Evolutionary conservation across 2,329 filamentous ascomycete genomes (phyloP).

Genomic region (Ceratocystis albifundus): DNA sequence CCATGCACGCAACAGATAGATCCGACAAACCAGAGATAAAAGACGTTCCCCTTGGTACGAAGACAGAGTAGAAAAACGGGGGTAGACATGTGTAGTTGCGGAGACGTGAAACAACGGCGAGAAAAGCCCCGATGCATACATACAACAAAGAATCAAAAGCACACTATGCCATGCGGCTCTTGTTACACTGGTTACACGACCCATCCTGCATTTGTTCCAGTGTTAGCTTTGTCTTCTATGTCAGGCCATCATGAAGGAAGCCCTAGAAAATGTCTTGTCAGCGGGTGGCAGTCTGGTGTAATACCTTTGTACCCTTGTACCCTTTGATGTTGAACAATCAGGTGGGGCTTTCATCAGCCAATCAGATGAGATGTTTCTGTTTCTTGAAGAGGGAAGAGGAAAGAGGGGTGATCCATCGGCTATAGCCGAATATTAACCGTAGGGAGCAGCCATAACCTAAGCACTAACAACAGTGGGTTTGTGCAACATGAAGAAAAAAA

Average conservation of each 20-base stretch:
- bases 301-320: not conserved
- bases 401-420: not conserved
- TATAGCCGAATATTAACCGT: not conserved
- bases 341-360: not conserved
- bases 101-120: not conserved
- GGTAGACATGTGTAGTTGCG: not conserved
- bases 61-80: not conserved
- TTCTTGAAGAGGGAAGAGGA: not conserved
- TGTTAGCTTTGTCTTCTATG: not conserved
- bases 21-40: not conserved
- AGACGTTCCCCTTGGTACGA: not conserved
- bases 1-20: not conserved
- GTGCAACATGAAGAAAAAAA: not conserved
- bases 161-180: not conserved
- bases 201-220: not conserved
- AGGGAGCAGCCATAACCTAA: not conserved
- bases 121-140: not conserved
- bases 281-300: not conserved
- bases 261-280: not conserved
- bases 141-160: not conserved
- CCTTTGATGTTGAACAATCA: not conserved
- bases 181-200: not conserved
- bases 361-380: not conserved
- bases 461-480: not conserved
- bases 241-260: not conserved